phyloP scores from a whole-genome alignment of 2,329 filamentous ascomycete species.

The Penicillium hordei region DNA sequence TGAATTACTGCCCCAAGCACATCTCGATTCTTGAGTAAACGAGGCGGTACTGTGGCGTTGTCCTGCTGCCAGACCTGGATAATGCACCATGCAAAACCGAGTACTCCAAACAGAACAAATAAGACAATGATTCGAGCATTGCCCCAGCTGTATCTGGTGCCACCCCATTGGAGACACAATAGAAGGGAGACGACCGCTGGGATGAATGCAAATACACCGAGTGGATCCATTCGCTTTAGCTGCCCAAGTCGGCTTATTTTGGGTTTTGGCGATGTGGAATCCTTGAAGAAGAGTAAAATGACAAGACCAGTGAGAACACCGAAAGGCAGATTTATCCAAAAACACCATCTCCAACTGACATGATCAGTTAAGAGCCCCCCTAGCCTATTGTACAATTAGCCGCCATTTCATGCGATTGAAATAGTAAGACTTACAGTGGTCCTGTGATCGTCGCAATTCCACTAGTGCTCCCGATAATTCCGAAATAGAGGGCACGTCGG shows the following conservation, averaged over 20 bases:
- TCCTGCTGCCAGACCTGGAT: slow-evolving; percentile 45
- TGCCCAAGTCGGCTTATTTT: slow-evolving; percentile 22
- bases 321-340: slow-evolving; percentile 43
- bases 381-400: slow-evolving; percentile 27
- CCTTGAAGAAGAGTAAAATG: slow-evolving; percentile 36
- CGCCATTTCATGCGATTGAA: rapidly evolving
- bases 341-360: slow-evolving; percentile 47
- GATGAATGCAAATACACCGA: slow-evolving; percentile 48
- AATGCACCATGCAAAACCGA: slow-evolving; percentile 43
- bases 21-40: slow-evolving; percentile 46
- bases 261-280: slow-evolving; percentile 22
- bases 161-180: slow-evolving; percentile 50
- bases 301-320: slow-evolving; percentile 33
- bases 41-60: slow-evolving; percentile 47
- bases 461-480: slow-evolving; percentile 45
- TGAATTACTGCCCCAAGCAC: slow-evolving; percentile 45
- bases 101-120: slow-evolving; percentile 51
- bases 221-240: slow-evolving; percentile 39
- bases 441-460: slow-evolving; percentile 46
- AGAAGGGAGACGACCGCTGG: slow-evolving; percentile 49
- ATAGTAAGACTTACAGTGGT: slow-evolving; percentile 31
- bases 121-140: slow-evolving; percentile 48
- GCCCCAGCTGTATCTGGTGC: slow-evolving; percentile 47
- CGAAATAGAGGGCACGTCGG: slow-evolving; percentile 43
- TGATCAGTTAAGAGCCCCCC: slow-evolving; percentile 47